Percentiles rank a stretch among this genome's conserved stretches.
Evolutionary conservation across 345 rosid species (phyloP).

Genomic region (Salix suchowensis): DNA sequence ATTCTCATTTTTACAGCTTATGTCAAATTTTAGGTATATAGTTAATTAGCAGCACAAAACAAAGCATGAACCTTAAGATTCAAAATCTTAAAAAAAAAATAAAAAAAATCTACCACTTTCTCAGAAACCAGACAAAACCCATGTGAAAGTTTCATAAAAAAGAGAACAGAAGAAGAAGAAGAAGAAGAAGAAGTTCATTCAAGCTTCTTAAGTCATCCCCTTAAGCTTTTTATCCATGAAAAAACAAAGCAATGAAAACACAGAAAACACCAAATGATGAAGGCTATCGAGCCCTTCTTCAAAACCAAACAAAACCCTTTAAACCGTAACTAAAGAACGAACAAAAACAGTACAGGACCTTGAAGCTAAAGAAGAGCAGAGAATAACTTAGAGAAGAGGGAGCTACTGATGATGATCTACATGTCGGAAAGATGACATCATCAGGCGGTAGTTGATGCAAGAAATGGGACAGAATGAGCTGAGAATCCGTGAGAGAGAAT

Average conservation of each 20-base stretch:
- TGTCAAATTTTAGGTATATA: too few relatives aligned
- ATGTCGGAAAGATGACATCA: constrained; percentile 26
- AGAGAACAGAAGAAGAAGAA: not conserved
- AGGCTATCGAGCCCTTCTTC: constrained; percentile 1
- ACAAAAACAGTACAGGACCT: constrained; percentile 15
- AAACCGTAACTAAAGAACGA: not conserved
- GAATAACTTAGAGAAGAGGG: constrained; percentile 20
- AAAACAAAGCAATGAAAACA: not conserved
- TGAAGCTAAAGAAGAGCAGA: not conserved
- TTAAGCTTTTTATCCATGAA: not conserved
- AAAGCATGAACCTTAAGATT: not conserved
- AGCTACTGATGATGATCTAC: constrained; percentile 2
- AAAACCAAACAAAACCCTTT: not conserved
- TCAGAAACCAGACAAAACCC: constrained; percentile 13
- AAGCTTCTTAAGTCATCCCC: not conserved
- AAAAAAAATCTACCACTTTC: constrained; percentile 4
- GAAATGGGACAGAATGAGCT: constrained; percentile 22
- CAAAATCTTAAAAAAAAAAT: not conserved
- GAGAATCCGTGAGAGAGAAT: constrained; percentile 22
- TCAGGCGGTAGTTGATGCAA: constrained; percentile 27
- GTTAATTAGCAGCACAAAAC: not conserved
- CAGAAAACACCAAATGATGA: not conserved
- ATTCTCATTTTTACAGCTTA: not conserved
- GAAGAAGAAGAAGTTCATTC: not conserved
- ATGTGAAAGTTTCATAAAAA: not conserved